Conservation (phyloP, 2,329 filamentous ascomycete genomes). For the Thelonectria blattea region DNA sequence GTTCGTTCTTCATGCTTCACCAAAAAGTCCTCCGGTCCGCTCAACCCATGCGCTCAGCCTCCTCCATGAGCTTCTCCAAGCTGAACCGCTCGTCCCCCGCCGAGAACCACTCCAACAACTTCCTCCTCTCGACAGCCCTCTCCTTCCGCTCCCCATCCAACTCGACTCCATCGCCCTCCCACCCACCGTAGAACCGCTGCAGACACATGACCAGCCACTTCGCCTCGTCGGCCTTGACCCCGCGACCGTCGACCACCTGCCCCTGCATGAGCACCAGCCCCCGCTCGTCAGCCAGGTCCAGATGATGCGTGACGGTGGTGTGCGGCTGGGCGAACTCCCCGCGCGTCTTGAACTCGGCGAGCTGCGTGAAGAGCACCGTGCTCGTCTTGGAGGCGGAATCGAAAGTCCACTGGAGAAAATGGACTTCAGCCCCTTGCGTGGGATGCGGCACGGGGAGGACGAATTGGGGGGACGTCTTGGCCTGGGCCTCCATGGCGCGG, state of each 20-base stretch:
- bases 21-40: not conserved
- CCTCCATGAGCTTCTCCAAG: constrained; percentile 84
- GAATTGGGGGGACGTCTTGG: constrained; percentile 82
- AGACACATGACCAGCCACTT: constrained; percentile 90
- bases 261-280: constrained; percentile 88
- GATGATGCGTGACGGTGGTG: constrained; percentile 91
- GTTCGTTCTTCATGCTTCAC: too few species aligned
- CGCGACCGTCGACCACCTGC: constrained; percentile 74
- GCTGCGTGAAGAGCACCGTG: constrained; percentile 89
- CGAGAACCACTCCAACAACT: constrained; percentile 82
- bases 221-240: constrained; percentile 81
- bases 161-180: constrained; percentile 53
- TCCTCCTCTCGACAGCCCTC: constrained; percentile 67
- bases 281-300: constrained; percentile 76
- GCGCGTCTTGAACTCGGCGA: constrained; percentile 90
- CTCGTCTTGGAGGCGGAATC: constrained; percentile 68
- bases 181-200: constrained; percentile 87
- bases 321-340: constrained; percentile 91
- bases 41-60: constrained; percentile 79
- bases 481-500: constrained; percentile 71
- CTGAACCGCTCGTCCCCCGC: constrained; percentile 79
- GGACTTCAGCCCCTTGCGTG: constrained; percentile 80
- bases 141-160: constrained; percentile 53
- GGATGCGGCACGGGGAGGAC: constrained; percentile 82
- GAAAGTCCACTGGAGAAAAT: constrained; percentile 97